Evolutionary conservation across 2,329 filamentous ascomycete species (phyloP), one percentile per base, ranked within the genome.

Genomic region (Sarocladiaceae sp.): DNA sequence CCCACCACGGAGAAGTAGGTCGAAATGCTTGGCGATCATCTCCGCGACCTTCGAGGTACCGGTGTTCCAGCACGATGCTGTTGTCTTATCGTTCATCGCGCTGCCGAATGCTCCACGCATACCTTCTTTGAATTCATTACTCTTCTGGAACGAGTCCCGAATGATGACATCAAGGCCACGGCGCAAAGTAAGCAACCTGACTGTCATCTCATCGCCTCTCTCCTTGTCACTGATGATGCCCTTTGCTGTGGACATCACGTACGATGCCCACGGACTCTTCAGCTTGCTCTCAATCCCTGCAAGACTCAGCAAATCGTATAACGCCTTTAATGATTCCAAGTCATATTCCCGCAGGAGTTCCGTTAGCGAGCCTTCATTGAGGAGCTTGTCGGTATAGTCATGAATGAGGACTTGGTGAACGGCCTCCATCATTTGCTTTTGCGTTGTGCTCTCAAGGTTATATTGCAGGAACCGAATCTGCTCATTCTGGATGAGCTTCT

Each of bases 1-100:
- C 1, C 94, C 95, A 48, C 90, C 90, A 52, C 91, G 85, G 28
- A 99, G 79, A 18, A 99, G 76, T 72, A 88, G 79, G 68, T 99
- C 94, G 56, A 99, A 88, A 62, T 97, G 92, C 69, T 97, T 97
- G 26, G 94, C 95, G 60, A 97, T 95, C 92, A 97, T 96, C 73
- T 99, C 94, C 48, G 93, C 94, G 13, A 96, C 90, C 75, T 96
- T 97, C 17, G 91, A 90, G 52, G 92, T 95, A 52, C 91, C 87
- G 0, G 88, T 90, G 50, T 84, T 83, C 81, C 88, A 93, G 4
- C 83, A 85, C 4, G 83, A 76, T 7, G 82, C 78, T 1, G 82
- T 84, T 63, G 86, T 88, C 64, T 87, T 87, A 66, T 94, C 89
- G 67, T 99, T 99, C 77, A 99, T 96, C 61, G 97, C 97, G 1